phyloP scores from a whole-genome alignment of 2,329 filamentous ascomycete species.

The Fusarium acutatum region DNA sequence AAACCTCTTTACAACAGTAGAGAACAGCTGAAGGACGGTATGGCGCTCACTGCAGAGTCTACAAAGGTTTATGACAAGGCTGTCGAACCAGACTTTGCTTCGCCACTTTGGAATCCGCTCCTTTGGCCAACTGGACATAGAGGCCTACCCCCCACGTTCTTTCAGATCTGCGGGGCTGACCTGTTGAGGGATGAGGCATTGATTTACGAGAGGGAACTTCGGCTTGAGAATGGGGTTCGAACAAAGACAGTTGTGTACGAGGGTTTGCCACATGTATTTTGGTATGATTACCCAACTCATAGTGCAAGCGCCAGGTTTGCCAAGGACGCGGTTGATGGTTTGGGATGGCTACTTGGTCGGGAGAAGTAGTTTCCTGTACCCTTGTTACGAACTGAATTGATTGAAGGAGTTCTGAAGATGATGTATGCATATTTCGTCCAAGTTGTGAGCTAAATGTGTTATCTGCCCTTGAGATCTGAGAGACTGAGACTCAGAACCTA shows the following conservation, averaged over 20 bases:
- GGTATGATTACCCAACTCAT: neutral
- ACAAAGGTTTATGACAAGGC: neutral
- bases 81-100: neutral
- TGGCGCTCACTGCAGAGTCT: neutral
- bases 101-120: neutral
- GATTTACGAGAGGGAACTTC: neutral
- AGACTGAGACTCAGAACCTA: too few relatives aligned
- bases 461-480: too few relatives aligned
- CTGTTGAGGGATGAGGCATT: neutral
- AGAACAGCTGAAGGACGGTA: neutral
- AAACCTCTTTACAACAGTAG: neutral
- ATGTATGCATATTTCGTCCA: too few relatives aligned
- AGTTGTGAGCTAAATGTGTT: too few relatives aligned
- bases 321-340: neutral
- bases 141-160: neutral
- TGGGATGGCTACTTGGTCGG: neutral
- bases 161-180: neutral
- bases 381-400: too few relatives aligned
- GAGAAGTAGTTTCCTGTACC: too few relatives aligned
- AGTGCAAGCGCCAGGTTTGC: neutral
- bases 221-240: fast-evolving
- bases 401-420: too few relatives aligned
- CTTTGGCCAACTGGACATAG: neutral
- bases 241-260: neutral
- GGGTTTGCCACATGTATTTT: neutral